A percentile compares a stretch with the other conserved stretches of the same genome.
Evolutionary conservation across 441 rosid genomes (phyloP).

Genomic region (Erodium trifolium): DNA sequence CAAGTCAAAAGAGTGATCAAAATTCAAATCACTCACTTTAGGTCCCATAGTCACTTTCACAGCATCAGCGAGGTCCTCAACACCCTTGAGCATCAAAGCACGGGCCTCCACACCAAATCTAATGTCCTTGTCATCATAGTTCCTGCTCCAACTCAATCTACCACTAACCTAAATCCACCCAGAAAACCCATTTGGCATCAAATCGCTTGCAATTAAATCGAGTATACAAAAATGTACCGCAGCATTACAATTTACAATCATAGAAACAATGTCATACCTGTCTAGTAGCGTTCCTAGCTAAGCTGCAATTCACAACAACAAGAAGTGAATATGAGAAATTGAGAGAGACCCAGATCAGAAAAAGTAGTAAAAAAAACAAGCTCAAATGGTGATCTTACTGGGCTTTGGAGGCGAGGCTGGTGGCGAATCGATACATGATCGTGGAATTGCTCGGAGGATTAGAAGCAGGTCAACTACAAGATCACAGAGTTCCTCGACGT

Average conservation of each 20-base stretch:
- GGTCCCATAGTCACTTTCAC: constrained; percentile 97
- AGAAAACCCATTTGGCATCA: constrained; percentile 15
- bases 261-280: background rate
- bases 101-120: constrained; percentile 74
- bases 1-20: background rate
- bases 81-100: constrained; percentile 85
- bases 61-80: constrained; percentile 84
- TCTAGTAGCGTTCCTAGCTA: background rate
- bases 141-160: constrained; percentile 44
- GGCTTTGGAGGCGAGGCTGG: background rate
- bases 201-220: background rate
- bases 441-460: background rate
- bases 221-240: background rate
- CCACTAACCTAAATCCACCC: constrained; percentile 34
- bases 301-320: background rate
- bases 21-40: constrained; percentile 38
- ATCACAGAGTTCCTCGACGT: background rate
- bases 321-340: background rate
- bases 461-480: background rate
- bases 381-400: background rate
- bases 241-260: too few relatives aligned
- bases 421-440: constrained; percentile 4
- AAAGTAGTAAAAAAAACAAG: background rate
- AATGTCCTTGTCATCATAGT: constrained; percentile 74
- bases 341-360: background rate